phyloP scores from a whole-genome alignment of 768 basidiomycete genomes.

The Boletus rufocinnamomeus region DNA sequence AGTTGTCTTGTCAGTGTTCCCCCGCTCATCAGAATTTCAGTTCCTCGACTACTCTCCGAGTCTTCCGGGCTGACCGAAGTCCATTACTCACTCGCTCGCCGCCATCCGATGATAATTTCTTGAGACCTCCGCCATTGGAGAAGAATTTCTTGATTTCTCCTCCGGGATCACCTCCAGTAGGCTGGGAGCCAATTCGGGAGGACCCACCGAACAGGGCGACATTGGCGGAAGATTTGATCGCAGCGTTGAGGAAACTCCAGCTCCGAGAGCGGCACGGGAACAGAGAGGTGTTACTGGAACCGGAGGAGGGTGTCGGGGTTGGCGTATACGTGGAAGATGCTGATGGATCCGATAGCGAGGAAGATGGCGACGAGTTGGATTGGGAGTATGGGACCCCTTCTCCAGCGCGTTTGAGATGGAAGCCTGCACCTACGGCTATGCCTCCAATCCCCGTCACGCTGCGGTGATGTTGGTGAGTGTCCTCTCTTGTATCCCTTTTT shows the following conservation, averaged over 20 bases:
- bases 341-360: slow-evolving; percentile 42
- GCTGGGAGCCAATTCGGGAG: slow-evolving; percentile 91
- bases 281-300: slow-evolving; percentile 65
- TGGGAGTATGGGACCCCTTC: slow-evolving; percentile 61
- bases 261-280: slow-evolving; percentile 43
- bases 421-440: slow-evolving; percentile 52
- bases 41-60: slow-evolving; percentile 54
- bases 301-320: slow-evolving; percentile 69
- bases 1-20: slow-evolving; percentile 2
- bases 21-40: slow-evolving; percentile 37
- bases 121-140: slow-evolving; percentile 76
- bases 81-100: slow-evolving; percentile 48
- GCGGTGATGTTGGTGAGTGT: slow-evolving; percentile 30
- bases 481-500: slow-evolving; percentile 14
- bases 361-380: slow-evolving; percentile 36
- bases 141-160: slow-evolving; percentile 99
- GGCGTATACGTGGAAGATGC: slow-evolving; percentile 80
- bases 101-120: slow-evolving; percentile 33
- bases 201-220: slow-evolving; percentile 85
- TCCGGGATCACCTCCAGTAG: slow-evolving; percentile 95
- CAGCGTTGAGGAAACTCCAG: slow-evolving; percentile 73
- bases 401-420: slow-evolving; percentile 55
- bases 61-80: slow-evolving; percentile 74
- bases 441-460: slow-evolving; percentile 47
- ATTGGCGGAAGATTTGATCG: slow-evolving; percentile 85